These are phyloP conservation scores for Volutella citrinella DNA, from an alignment of 2,329 filamentous ascomycete species.

Conservation along the genomic window DNA sequence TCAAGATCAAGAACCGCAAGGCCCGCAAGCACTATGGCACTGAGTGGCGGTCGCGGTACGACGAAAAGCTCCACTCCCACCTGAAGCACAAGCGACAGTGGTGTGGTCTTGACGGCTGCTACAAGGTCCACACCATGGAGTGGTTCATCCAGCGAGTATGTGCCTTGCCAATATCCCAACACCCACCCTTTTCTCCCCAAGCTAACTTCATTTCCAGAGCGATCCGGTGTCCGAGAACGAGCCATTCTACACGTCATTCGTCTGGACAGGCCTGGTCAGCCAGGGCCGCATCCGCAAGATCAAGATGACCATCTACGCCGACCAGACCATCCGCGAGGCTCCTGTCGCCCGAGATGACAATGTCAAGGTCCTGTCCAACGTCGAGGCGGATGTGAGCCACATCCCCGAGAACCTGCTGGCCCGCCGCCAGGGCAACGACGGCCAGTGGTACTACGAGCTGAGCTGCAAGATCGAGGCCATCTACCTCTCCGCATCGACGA, in stretches of 20 bases:
- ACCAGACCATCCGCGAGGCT: conserved; percentile 28
- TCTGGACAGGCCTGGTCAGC: conserved; percentile 29
- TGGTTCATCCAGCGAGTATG: conserved; percentile 41
- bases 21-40: conserved; percentile 44
- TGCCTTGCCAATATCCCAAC: too few relatives aligned
- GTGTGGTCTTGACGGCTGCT: conserved; percentile 35
- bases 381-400: conserved; percentile 39
- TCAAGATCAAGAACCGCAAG: conserved; percentile 38
- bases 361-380: conserved; percentile 32
- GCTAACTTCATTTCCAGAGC: conserved; percentile 25
- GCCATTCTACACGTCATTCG: conserved; percentile 32
- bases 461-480: conserved; percentile 39
- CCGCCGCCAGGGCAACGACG: conserved; percentile 33
- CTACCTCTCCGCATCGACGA: conserved; percentile 40
- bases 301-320: conserved; percentile 36
- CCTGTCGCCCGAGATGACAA: conserved; percentile 35
- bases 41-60: conserved; percentile 29
- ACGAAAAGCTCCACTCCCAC: conserved; percentile 28
- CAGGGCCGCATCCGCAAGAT: conserved; percentile 32
- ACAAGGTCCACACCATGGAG: conserved; percentile 38
- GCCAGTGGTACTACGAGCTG: conserved; percentile 38
- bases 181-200: too few relatives aligned
- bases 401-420: conserved; percentile 36
- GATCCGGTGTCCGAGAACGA: conserved; percentile 39
- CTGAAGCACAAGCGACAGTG: conserved; percentile 32